These are phyloP conservation scores for Zygoascus bituminiphila DNA, from an alignment of 805 yeast genomes.

Conservation along the genomic window DNA sequence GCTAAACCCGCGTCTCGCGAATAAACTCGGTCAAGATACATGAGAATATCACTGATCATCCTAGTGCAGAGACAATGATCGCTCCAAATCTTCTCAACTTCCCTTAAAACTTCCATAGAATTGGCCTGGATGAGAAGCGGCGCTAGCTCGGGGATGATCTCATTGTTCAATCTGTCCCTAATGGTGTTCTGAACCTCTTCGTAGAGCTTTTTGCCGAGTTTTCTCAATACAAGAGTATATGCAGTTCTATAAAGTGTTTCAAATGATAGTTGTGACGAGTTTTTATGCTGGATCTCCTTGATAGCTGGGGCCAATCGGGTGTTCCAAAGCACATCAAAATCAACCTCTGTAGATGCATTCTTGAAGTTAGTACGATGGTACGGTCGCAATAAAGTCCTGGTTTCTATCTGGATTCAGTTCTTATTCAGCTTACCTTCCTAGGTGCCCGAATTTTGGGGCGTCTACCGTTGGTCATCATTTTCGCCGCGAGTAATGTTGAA, in stretches of 20 bases:
- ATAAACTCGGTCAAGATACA: constrained; percentile 82
- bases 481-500: too few relatives aligned
- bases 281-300: constrained; percentile 57
- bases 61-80: constrained; percentile 66
- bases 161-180: constrained; percentile 34
- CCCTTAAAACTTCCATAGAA: constrained; percentile 26
- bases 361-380: not conserved
- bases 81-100: constrained; percentile 48
- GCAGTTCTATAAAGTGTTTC: constrained; percentile 77
- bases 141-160: constrained; percentile 17
- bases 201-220: constrained; percentile 57
- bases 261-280: constrained; percentile 67
- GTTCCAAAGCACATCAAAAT: constrained; percentile 61
- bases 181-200: constrained; percentile 48
- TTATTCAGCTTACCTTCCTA: constrained; percentile 13
- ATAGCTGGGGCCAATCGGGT: constrained; percentile 55
- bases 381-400: too few relatives aligned
- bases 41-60: constrained; percentile 72
- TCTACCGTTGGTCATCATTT: constrained; percentile 8
- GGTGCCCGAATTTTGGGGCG: constrained; percentile 22
- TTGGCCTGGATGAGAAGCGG: constrained; percentile 3
- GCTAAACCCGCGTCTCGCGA: constrained; percentile 59
- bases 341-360: constrained; percentile 25
- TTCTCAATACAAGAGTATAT: constrained; percentile 64
- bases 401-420: not conserved